Evolutionary conservation across 139 green algal genomes (phyloP).

Genomic region (Choricystis sp.): DNA sequence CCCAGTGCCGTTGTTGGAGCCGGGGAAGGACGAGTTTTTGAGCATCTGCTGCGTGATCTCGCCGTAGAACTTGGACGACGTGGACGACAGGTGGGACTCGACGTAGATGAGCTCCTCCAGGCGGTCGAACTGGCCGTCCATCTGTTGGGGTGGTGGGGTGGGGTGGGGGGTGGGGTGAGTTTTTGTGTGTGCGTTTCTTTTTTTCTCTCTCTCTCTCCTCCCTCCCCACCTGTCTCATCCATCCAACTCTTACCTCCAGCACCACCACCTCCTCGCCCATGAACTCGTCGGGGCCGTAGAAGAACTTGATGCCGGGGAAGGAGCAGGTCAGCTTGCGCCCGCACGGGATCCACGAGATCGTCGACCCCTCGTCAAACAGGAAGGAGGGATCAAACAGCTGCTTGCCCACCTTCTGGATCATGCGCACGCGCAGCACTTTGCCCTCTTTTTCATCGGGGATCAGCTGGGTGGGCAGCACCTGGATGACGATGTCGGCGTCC

Average conservation of each 20-base stretch:
- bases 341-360: slow-evolving; percentile 98
- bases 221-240: too few species aligned
- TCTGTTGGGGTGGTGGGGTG: slow-evolving; percentile 14
- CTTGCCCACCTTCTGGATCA: slow-evolving; percentile 98
- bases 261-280: slow-evolving; percentile 68
- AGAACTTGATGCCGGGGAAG: slow-evolving; percentile 90
- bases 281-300: slow-evolving; percentile 88
- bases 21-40: slow-evolving; percentile 91
- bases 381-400: slow-evolving; percentile 77
- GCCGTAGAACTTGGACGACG: slow-evolving; percentile 84
- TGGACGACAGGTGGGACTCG: slow-evolving; percentile 95
- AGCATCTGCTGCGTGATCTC: slow-evolving; percentile 99
- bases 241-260: too few species aligned
- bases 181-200: background rate
- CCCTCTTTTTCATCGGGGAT: slow-evolving; percentile 95
- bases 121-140: slow-evolving; percentile 98
- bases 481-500: slow-evolving; percentile 92
- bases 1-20: slow-evolving; percentile 97
- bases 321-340: slow-evolving; percentile 99
- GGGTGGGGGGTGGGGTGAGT: background rate
- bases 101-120: slow-evolving; percentile 99
- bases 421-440: slow-evolving; percentile 95
- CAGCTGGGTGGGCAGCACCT: slow-evolving; percentile 98
- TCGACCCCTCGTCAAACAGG: slow-evolving; percentile 98
- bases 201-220: too few species aligned